phyloP scores from a whole-genome alignment of 2,329 filamentous ascomycete species.

The Colletotrichum tofieldiae region DNA sequence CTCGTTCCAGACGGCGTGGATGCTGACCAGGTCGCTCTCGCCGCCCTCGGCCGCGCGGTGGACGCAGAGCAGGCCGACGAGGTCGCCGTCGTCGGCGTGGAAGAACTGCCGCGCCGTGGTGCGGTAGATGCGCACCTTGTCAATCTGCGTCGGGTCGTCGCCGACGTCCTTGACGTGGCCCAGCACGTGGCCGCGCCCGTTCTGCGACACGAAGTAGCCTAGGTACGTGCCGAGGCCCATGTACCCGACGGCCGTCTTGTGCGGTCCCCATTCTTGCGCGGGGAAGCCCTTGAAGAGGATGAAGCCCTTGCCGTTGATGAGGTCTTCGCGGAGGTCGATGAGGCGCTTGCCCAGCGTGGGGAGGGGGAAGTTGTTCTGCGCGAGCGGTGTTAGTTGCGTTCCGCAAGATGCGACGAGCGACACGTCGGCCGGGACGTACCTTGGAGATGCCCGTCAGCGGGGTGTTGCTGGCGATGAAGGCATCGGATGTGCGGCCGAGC shows the following conservation, averaged over 20 bases:
- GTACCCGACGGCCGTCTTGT: constrained; percentile 89
- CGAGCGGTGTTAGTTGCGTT: background rate
- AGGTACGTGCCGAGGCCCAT: constrained; percentile 90
- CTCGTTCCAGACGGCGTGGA: constrained; percentile 86
- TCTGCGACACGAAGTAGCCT: constrained; percentile 91
- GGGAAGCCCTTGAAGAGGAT: constrained; percentile 91
- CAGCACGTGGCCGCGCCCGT: constrained; percentile 86
- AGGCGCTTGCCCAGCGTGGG: constrained; percentile 58
- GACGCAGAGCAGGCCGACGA: constrained; percentile 88
- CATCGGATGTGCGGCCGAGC: constrained; percentile 76
- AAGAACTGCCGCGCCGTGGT: constrained; percentile 90
- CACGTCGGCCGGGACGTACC: constrained; percentile 4
- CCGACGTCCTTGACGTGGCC: constrained; percentile 93
- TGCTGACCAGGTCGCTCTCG: constrained; percentile 85
- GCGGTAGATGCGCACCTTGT: constrained; percentile 91
- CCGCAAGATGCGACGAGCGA: background rate
- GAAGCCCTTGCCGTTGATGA: constrained; percentile 88
- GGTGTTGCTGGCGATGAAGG: constrained; percentile 75
- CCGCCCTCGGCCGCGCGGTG: constrained; percentile 85
- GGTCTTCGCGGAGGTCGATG: constrained; percentile 56
- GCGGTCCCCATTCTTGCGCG: constrained; percentile 80
- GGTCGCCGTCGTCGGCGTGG: constrained; percentile 86
- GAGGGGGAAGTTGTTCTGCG: constrained; percentile 60
- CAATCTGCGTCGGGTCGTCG: constrained; percentile 85
- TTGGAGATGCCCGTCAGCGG: constrained; percentile 78